Conservation (phyloP, 441 rosid species). For the Gossypium lobatum region DNA sequence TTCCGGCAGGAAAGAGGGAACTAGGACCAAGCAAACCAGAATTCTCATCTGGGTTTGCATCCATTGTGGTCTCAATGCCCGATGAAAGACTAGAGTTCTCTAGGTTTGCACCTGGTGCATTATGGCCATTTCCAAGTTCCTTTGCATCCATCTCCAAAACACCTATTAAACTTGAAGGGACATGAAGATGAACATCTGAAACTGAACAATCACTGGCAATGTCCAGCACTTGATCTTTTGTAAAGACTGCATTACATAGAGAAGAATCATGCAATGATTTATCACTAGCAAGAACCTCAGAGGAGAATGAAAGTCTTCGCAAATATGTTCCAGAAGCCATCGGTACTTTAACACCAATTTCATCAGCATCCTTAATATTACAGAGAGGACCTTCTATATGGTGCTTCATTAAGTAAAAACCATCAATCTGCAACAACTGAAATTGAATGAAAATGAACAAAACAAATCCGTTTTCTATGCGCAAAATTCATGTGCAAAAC, state of each 20-base stretch:
- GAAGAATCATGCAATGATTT: slow-evolving; percentile 20
- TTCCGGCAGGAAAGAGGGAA: slow-evolving; percentile 56
- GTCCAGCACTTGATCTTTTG: slow-evolving; percentile 20
- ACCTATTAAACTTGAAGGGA: slow-evolving; percentile 33
- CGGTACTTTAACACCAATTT: slow-evolving; percentile 34
- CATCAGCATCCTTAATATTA: slow-evolving; percentile 22
- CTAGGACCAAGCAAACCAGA: slow-evolving; percentile 26
- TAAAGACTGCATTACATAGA: slow-evolving; percentile 24
- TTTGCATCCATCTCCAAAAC: slow-evolving; percentile 35
- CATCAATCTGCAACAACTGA: slow-evolving; percentile 75
- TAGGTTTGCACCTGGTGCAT: slow-evolving; percentile 21
- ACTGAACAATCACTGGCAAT: slow-evolving; percentile 19
- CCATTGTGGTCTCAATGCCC: slow-evolving; percentile 13
- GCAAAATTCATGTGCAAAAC: not conserved
- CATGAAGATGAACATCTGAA: slow-evolving; percentile 51
- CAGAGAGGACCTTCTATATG: slow-evolving; percentile 42
- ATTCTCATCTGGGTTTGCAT: not conserved
- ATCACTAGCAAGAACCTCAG: slow-evolving; percentile 27
- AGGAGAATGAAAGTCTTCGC: slow-evolving; percentile 54
- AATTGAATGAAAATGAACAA: slow-evolving; percentile 22
- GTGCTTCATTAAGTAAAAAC: slow-evolving; percentile 61
- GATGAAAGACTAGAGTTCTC: slow-evolving; percentile 25
- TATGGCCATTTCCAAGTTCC: slow-evolving; percentile 30
- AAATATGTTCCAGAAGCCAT: slow-evolving; percentile 35
- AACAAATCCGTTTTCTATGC: not conserved